phyloP scores from a whole-genome alignment of 352 stramenopile genomes.

The Phytopythium aichiense region DNA sequence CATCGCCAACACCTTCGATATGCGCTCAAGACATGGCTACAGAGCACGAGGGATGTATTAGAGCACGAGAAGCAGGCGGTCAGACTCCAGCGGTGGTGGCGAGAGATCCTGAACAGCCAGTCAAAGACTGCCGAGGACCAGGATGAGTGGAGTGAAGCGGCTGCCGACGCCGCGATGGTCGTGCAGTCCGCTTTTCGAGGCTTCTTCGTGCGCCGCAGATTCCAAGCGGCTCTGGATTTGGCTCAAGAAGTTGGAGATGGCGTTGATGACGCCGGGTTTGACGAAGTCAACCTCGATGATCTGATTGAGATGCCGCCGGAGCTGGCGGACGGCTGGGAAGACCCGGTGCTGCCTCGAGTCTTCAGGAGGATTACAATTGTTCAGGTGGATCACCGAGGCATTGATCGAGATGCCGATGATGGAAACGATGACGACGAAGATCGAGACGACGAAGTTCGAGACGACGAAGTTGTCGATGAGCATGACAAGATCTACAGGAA shows the following conservation, averaged over 20 bases:
- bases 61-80: background rate
- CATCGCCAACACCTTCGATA: background rate
- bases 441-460: constrained; percentile 1
- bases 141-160: constrained; percentile 5
- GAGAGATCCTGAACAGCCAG: background rate
- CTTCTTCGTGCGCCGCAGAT: constrained; percentile 63
- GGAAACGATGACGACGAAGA: constrained; percentile 7
- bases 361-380: background rate
- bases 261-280: constrained; percentile 28
- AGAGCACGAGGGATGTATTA: background rate
- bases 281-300: constrained; percentile 54
- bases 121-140: background rate
- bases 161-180: constrained; percentile 29
- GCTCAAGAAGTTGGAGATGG: constrained; percentile 23
- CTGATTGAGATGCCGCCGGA: constrained; percentile 52
- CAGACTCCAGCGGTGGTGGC: background rate
- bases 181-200: constrained; percentile 72
- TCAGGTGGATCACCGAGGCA: background rate
- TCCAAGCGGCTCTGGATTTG: constrained; percentile 51
- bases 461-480: constrained; percentile 4
- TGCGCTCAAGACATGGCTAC: background rate
- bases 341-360: constrained; percentile 27
- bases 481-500: background rate
- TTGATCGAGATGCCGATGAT: background rate
- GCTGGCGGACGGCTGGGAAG: constrained; percentile 56